Conservation (phyloP, 73 alveolate genomes). For the Tetrahymena borealis region DNA sequence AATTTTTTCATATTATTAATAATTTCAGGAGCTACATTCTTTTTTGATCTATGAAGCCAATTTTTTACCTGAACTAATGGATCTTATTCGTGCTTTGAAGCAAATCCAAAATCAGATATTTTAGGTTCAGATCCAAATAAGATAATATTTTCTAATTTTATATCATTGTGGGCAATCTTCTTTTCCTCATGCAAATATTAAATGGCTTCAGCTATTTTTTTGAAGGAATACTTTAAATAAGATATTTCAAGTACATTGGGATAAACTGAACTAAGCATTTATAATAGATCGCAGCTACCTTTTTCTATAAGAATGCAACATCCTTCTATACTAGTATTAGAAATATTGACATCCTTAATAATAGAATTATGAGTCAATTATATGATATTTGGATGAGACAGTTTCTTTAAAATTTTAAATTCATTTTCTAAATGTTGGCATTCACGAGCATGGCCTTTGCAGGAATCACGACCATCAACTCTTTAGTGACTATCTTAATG, state of each 20-base stretch:
- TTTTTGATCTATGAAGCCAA: neutral
- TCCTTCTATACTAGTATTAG: neutral
- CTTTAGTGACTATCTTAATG: neutral
- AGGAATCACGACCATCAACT: neutral
- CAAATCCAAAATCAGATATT: neutral
- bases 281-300: neutral
- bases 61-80: neutral
- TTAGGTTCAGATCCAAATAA: neutral
- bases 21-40: neutral
- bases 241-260: neutral
- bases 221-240: neutral
- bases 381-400: neutral
- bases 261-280: neutral
- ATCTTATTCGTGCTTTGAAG: neutral
- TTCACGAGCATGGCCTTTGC: neutral
- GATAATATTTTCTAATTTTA: neutral
- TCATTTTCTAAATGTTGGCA: neutral
- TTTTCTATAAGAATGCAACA: neutral
- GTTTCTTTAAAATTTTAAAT: neutral
- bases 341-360: neutral
- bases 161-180: neutral
- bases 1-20: neutral
- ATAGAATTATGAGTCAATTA: neutral
- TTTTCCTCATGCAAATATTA: neutral
- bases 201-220: neutral